Evolutionary conservation across 768 basidiomycete species (phyloP), one percentile per base, ranked within the genome.

Genomic region (Auriscalpium vulgare): DNA sequence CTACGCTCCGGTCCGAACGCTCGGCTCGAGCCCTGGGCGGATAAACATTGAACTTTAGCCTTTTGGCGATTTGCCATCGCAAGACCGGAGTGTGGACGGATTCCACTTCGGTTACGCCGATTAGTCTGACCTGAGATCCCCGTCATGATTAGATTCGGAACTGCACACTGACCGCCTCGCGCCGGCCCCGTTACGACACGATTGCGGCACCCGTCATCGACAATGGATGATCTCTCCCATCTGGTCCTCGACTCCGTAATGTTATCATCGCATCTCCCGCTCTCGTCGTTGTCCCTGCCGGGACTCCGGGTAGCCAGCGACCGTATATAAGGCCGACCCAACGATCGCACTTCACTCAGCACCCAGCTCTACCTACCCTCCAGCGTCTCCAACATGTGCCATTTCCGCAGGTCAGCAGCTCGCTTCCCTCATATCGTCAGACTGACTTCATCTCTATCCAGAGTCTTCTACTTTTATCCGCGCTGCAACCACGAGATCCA

Each of bases 321-420:
- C 38, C 37, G 38, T 55, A 29, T 51, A 36, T 58, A 54, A 49
- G 37, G 43, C 50, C 59, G 58, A 55, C 17, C 34, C 54, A 47
- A 57, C 43, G 59, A 57, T 53, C 51, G 53, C 54, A 60, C 59
- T 55, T 55, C 50, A 54, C 62, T 58, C 57, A 61, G 61, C 61
- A 64, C 62, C 55, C 53, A 57, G 53, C 57, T 56, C 63, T 55
- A 61, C 50, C 56, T 47, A 46, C 60, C 29, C 29, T 29, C 61
- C 65, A 19, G 9, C 57, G 58, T 56, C 50, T 61, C 54, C 59
- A 51, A 52, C 34, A 89, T 90, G 88, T 90, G 88, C 67, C 77
- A 74, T 68, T 83, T 77, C 78, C 79, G 85, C 74, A 84, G 86
- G 88, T 88, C 59, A 65, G 77, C 65, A 29, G 29, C 4, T 29